Percentiles rank a stretch among this genome's conserved stretches.
Conservation (phyloP, 352 stramenopile species). For the Achlya hypogyna region DNA sequence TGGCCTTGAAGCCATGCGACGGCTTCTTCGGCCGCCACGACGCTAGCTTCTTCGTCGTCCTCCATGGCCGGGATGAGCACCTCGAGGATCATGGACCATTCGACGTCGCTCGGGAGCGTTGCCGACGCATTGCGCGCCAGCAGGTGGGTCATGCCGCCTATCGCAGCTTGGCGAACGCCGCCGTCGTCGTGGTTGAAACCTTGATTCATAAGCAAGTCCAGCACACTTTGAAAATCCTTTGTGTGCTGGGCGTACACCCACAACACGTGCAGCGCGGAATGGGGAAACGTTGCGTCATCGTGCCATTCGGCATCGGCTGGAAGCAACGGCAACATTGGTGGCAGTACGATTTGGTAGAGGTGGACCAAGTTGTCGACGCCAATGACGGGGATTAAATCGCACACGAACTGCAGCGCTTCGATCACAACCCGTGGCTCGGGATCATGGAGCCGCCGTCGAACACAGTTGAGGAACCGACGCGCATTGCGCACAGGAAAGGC, state of each 20-base stretch:
- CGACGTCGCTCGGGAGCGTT: slow-evolving; percentile 23
- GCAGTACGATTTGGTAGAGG: slow-evolving; percentile 59
- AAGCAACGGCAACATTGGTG: slow-evolving; percentile 48
- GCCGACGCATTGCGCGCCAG: slow-evolving; percentile 35
- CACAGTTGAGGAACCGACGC: slow-evolving; percentile 57
- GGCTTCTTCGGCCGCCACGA: slow-evolving; percentile 53
- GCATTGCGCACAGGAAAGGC: slow-evolving; percentile 66
- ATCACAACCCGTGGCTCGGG: slow-evolving; percentile 31
- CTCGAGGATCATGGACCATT: slow-evolving; percentile 37
- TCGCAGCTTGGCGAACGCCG: slow-evolving; percentile 37
- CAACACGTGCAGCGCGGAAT: slow-evolving; percentile 57
- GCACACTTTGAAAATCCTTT: slow-evolving; percentile 47
- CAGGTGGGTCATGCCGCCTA: slow-evolving; percentile 38
- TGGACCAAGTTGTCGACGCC: slow-evolving; percentile 27
- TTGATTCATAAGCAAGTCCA: slow-evolving; percentile 52
- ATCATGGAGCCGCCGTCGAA: slow-evolving; percentile 45
- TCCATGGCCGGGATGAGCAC: slow-evolving; percentile 49
- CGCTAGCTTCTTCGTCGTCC: slow-evolving; percentile 42
- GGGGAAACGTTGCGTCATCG: slow-evolving; percentile 24
- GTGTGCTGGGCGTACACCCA: slow-evolving; percentile 47
- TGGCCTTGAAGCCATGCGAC: slow-evolving; percentile 48
- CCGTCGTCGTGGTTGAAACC: slow-evolving; percentile 36
- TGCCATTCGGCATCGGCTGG: slow-evolving; percentile 14
- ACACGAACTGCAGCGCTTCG: slow-evolving; percentile 49
- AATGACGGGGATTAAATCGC: slow-evolving; percentile 56